Evolutionary conservation across 2,329 filamentous ascomycete species (phyloP), one percentile per base, ranked within the genome.

Genomic region (Ophiocordyceps robertsii): DNA sequence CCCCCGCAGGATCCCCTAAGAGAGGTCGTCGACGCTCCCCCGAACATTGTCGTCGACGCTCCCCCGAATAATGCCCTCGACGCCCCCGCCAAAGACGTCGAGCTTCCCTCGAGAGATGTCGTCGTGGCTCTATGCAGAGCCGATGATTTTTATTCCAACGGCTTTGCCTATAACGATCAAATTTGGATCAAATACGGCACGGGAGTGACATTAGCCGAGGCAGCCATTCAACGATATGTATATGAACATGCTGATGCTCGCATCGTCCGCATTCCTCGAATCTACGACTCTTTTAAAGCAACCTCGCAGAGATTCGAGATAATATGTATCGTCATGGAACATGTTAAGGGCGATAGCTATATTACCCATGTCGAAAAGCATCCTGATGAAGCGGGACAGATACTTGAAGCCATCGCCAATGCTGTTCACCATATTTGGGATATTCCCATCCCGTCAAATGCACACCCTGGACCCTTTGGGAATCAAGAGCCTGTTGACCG

Each of bases 311-410:
- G 29, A 16, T 16, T 13, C 17, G 13, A 31, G 12, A 33, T 32
- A 27, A 41, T 37, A 35, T 43, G 40, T 29, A 44, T 46, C 5
- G 37, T 43, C 33, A 44, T 46, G 42, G 42, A 46, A 29, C 16
- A 40, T 36, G n/a, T 44, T 6, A n/a, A n/a, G n/a, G n/a, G n/a
- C n/a, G n/a, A n/a, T n/a, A n/a, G n/a, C n/a, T n/a, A n/a, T n/a
- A n/a, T n/a, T n/a, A n/a, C 29, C 16, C 40, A 41, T 21, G 24
- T 3, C 16, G 36, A 31, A 16, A 7, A 38, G 17, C 38, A 44
- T 38, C 43, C 31, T 6, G 3, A 44, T 17, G 38, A 14, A 36
- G 43, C 39, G 6, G 32, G 2, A 17, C 38, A 44, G 27, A 16
- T 16, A 30, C 29, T 44, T 4, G 43, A 38, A 13, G 17, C 27